These are phyloP conservation scores for Aspergillus sclerotialis DNA, from an alignment of 2,329 filamentous ascomycete genomes.

Conservation along the genomic window DNA sequence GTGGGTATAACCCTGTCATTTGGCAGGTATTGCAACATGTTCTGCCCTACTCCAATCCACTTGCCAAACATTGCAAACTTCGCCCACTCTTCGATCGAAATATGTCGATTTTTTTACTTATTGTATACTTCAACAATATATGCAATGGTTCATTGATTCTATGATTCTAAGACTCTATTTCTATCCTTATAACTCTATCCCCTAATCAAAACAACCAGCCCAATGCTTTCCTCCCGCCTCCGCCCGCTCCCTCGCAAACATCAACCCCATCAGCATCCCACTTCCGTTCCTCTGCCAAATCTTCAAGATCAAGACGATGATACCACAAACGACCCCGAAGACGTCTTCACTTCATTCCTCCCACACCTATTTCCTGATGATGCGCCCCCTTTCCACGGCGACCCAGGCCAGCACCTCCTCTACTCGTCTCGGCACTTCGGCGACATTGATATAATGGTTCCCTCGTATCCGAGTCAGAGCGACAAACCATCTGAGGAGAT, in stretches of 20 bases:
- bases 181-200: too few species aligned
- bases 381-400: slow-evolving; percentile 47
- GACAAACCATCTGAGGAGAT: slow-evolving; percentile 13
- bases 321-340: slow-evolving; percentile 30
- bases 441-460: slow-evolving; percentile 33
- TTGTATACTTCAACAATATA: too few species aligned
- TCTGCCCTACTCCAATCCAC: neutral
- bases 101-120: too few species aligned
- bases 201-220: too few species aligned
- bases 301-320: slow-evolving; percentile 12
- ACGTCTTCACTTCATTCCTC: slow-evolving; percentile 49
- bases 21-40: too few species aligned
- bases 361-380: slow-evolving; percentile 52
- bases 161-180: too few species aligned
- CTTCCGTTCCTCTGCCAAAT: slow-evolving; percentile 10
- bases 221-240: slow-evolving; percentile 26
- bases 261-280: slow-evolving; percentile 2
- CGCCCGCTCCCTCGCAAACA: slow-evolving; percentile 23
- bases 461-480: slow-evolving; percentile 36
- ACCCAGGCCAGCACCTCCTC: slow-evolving; percentile 43
- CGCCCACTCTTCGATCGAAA: too few species aligned
- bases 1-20: too few species aligned
- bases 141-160: too few species aligned
- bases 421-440: slow-evolving; percentile 42
- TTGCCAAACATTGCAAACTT: slow-evolving; percentile 2